phyloP scores from a whole-genome alignment of 805 yeast species.

The Lachancea quebecensis region DNA sequence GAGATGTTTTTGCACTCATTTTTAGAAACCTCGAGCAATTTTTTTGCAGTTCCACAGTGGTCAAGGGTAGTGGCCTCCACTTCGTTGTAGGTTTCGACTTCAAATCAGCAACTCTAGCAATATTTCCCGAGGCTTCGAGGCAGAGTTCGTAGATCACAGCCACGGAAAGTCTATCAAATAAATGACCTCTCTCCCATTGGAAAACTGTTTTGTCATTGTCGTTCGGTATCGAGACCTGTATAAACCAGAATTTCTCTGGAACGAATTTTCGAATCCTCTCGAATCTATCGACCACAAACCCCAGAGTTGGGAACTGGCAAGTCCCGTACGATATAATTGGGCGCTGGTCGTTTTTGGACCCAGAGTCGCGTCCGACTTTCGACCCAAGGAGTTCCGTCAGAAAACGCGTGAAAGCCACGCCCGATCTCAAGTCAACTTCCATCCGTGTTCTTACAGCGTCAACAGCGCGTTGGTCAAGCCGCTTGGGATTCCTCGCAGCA shows the following conservation, averaged over 20 bases:
- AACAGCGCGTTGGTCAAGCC: conserved; percentile 60
- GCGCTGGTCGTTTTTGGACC: conserved; percentile 15
- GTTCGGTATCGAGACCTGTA: conserved; percentile 47
- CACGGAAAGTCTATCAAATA: conserved; percentile 68
- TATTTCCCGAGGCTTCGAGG: conserved; percentile 36
- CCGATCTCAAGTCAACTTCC: conserved; percentile 84
- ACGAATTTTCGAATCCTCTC: conserved; percentile 63
- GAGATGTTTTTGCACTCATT: conserved; percentile 71
- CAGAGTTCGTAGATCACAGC: conserved; percentile 63
- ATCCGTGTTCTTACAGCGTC: conserved; percentile 81
- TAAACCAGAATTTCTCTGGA: conserved; percentile 76
- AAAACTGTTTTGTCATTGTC: conserved; percentile 37
- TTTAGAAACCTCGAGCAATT: conserved; percentile 70
- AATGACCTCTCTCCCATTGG: conserved; percentile 63
- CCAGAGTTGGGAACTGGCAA: conserved; percentile 95
- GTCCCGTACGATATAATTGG: conserved; percentile 66
- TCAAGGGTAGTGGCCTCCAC: conserved; percentile 81
- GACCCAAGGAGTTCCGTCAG: conserved; percentile 44
- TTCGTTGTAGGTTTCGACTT: conserved; percentile 61
- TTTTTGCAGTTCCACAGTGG: conserved; percentile 90
- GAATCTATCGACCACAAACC: conserved; percentile 91
- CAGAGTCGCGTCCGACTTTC: conserved; percentile 14
- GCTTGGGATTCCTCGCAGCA: conserved; percentile 67
- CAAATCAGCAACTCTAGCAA: conserved; percentile 46
- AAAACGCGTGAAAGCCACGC: conserved; percentile 80